phyloP scores from a whole-genome alignment of 139 green algal species.

The Closterium sp. region DNA sequence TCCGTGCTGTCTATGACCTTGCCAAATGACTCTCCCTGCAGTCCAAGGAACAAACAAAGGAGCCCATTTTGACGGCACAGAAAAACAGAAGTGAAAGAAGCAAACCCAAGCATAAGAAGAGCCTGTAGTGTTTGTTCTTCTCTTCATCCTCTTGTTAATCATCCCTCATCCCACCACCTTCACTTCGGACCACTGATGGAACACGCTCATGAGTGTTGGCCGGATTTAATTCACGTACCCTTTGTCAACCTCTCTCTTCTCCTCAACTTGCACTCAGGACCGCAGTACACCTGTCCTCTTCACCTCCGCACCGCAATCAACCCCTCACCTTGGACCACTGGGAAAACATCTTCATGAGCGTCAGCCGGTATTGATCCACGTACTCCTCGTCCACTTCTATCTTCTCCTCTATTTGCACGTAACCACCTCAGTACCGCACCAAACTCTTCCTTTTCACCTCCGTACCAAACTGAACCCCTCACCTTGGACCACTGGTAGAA shows the following conservation, averaged over 20 bases:
- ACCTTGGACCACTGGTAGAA: conserved; percentile 65
- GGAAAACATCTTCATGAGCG: conserved; percentile 81
- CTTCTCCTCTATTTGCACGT: conserved; percentile 53
- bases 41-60: not conserved
- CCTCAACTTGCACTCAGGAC: conserved; percentile 55
- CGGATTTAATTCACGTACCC: conserved; percentile 76
- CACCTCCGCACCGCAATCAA: conserved; percentile 3
- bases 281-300: conserved; percentile 18
- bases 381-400: conserved; percentile 68
- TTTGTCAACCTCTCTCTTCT: conserved; percentile 62
- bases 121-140: not conserved
- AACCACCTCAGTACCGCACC: not conserved
- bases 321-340: not conserved
- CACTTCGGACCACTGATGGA: conserved; percentile 49
- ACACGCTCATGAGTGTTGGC: conserved; percentile 75
- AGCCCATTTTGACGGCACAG: not conserved
- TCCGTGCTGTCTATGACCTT: conserved; percentile 72
- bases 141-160: not conserved
- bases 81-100: not conserved
- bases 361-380: conserved; percentile 69
- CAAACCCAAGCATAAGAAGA: not conserved
- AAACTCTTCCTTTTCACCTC: conserved; percentile 46
- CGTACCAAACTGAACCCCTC: conserved; percentile 67
- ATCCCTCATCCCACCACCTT: not conserved
- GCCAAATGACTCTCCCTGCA: conserved; percentile 39